Evolutionary conservation across 768 basidiomycete species (phyloP), one percentile per base, ranked within the genome.

Genomic region (Xerocomellus intermedius): DNA sequence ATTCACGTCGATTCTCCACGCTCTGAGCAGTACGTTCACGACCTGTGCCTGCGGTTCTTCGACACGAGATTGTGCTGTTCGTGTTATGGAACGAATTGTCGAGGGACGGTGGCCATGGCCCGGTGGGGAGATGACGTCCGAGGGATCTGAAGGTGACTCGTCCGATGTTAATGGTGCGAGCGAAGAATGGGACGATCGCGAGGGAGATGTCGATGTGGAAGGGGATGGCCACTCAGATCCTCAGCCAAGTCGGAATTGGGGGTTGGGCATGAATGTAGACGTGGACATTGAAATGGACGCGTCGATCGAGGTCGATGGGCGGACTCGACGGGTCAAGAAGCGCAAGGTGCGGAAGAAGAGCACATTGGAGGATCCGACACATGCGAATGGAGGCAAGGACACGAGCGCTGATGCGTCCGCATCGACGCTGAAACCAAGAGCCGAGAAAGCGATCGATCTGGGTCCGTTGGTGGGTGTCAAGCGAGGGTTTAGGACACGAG

Each of bases 1-100:
- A 62, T 82, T 89, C 73, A 78, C 85, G 0, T 82, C 84, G 24
- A 84, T 89, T 64, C 77, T 90, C 0, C 86, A 89, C 51, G 78
- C 85, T 7, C 78, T 90, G 49, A 75, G 82, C 8, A 84, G 83
- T 17, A 87, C 85, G 0, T 90, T 89, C 63, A 84, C 85, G 4
- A 85, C 85, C 1, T 90, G 88, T 51, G 88, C 88, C 0, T 90
- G 88, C 58, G 88, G 88, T 7, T 74, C 80, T 10, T 75, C 75
- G 6, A 77, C 85, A 5, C 75, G 74, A 32, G 82, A 86, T 49
- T 91, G 89, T 61, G 86, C 82, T 3, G 67, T 87, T 24, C 75
- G 73, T 13, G 77, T 81, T n/a, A 85, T 88, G 80, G 81, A 80
- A 14, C 75, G 75, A n/a, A 84, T 88, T 57, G 84, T 87, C 22